Evolutionary conservation across 2,329 filamentous ascomycete species (phyloP).

Genomic region (Pseudocercospora fijiensis): DNA sequence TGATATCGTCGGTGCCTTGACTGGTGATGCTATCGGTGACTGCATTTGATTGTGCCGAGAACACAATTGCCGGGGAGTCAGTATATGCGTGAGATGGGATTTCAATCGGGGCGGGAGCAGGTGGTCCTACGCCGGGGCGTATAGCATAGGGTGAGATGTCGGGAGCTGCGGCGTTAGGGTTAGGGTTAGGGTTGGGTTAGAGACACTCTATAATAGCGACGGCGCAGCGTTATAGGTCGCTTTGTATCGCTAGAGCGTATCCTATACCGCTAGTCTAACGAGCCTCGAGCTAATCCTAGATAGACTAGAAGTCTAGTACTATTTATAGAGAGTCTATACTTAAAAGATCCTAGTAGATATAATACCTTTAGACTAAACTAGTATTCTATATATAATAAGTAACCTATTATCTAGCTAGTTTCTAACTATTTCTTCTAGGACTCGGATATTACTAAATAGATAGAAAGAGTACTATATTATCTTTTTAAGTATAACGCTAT

Average conservation of each 20-base stretch:
- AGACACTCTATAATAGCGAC: conserved; percentile 26
- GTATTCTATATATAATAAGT: conserved; percentile 55
- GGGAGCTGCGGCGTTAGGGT: conserved; percentile 15
- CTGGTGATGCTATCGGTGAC: conserved; percentile 13
- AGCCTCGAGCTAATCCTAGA: no score
- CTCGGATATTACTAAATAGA: conserved; percentile 59
- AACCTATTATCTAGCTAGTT: conserved; percentile 54
- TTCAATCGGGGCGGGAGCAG: conserved; percentile 1
- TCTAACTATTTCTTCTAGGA: conserved; percentile 63
- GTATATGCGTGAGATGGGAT: conserved; percentile 8
- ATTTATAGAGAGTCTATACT: no score
- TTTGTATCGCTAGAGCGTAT: conserved; percentile 33
- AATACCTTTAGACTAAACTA: conserved; percentile 59
- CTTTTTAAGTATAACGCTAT: conserved; percentile 49
- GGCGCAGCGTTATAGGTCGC: conserved; percentile 27
- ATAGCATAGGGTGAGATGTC: background rate
- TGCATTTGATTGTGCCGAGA: conserved; percentile 14
- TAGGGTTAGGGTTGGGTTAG: no score
- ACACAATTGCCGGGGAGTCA: conserved; percentile 16
- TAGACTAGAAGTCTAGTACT: no score
- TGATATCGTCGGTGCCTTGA: conserved; percentile 7
- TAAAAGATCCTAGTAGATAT: conserved; percentile 54
- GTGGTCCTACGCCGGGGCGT: conserved; percentile 6
- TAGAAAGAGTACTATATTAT: conserved; percentile 62
- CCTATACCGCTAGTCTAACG: no score